A percentile compares a stretch with the other conserved stretches of the same genome.
Conservation (phyloP, 2,329 filamentous ascomycete species). For the Cercospora janseana region DNA sequence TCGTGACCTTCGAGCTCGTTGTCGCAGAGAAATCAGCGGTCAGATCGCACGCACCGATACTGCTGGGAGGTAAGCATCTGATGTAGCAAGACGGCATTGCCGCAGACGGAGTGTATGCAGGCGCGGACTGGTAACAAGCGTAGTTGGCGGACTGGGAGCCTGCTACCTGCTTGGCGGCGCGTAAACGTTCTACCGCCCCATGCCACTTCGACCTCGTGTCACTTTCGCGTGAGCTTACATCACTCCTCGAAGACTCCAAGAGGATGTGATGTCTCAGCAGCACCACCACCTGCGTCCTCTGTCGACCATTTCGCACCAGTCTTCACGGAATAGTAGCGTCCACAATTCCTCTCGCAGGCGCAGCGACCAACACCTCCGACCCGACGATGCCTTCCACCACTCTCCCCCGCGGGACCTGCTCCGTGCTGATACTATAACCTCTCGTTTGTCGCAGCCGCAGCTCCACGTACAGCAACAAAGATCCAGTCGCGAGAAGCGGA, state of each 20-base stretch:
- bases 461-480: constrained; percentile 12
- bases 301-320: constrained; percentile 14
- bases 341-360: constrained; percentile 15
- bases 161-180: no score
- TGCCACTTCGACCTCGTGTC: no score
- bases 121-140: no score
- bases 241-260: not conserved
- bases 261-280: constrained; percentile 10
- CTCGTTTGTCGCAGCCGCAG: constrained; percentile 12
- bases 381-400: constrained; percentile 75
- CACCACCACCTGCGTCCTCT: constrained; percentile 7
- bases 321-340: constrained; percentile 24
- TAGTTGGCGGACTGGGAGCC: no score
- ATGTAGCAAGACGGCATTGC: no score
- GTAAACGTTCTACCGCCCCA: no score
- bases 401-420: constrained; percentile 57
- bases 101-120: no score
- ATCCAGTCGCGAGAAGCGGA: constrained; percentile 48
- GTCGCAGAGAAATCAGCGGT: no score
- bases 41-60: no score
- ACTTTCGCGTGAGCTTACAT: constrained; percentile 6
- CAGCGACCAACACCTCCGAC: constrained; percentile 58
- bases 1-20: no score
- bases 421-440: constrained; percentile 35
- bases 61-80: no score